A percentile compares a stretch with the other conserved stretches of the same genome.
Evolutionary conservation across 805 yeast genomes (phyloP).

Genomic region (Candida methanosorbosa): DNA sequence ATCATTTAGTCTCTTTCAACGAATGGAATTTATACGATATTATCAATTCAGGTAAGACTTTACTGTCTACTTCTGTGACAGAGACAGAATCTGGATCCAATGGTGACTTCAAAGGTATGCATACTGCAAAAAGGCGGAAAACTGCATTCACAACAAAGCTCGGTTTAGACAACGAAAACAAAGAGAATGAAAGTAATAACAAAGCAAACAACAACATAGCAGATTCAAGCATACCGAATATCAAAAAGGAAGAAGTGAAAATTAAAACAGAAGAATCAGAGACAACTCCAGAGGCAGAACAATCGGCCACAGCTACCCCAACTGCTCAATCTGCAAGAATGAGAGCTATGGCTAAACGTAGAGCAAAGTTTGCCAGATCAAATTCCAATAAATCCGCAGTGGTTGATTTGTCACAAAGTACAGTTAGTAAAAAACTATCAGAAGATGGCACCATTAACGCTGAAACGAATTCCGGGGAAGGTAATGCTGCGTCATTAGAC

Average conservation of each 20-base stretch:
- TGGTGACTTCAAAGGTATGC: conserved; percentile 4
- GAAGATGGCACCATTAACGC: conserved; percentile 26
- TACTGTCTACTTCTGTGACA: conserved; percentile 57
- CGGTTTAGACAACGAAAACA: conserved; percentile 16
- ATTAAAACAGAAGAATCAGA: conserved; percentile 17
- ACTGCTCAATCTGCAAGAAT: conserved; percentile 57
- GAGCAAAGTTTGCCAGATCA: conserved; percentile 65
- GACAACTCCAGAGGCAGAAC: conserved; percentile 5
- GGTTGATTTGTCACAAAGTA: conserved; percentile 64
- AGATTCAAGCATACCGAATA: conserved; percentile 5
- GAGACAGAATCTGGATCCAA: conserved; percentile 19
- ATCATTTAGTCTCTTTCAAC: conserved; percentile 36
- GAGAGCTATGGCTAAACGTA: conserved; percentile 90
- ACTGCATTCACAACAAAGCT: conserved; percentile 20
- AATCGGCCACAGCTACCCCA: background rate
- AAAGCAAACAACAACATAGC: conserved; percentile 7
- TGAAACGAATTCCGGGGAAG: conserved; percentile 2
- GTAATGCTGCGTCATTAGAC: conserved; percentile 23
- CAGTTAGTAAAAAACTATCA: conserved; percentile 48
- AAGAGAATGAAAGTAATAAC: conserved; percentile 19
- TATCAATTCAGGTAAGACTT: conserved; percentile 40
- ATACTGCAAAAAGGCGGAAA: conserved; percentile 15
- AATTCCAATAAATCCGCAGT: conserved; percentile 36
- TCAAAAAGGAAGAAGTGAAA: no score
- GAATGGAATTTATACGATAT: conserved; percentile 43